Evolutionary conservation across 805 yeast species (phyloP).

Genomic region (Barnettozyma californica): DNA sequence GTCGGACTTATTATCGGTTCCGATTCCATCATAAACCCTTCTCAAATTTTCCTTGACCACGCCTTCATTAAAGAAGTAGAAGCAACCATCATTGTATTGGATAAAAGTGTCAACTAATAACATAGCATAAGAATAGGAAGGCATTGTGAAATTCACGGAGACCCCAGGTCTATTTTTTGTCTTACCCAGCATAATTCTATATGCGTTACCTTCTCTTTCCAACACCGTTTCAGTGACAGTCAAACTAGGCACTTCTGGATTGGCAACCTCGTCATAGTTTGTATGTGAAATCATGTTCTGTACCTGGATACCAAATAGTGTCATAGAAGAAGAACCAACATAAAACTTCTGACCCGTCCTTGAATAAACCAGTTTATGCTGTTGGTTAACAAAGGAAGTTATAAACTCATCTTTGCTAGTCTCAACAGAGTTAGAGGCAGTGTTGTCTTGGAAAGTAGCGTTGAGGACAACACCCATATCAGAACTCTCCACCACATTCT

Average conservation of each 20-base stretch:
- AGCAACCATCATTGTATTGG: slow-evolving; percentile 78
- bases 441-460: slow-evolving; percentile 23
- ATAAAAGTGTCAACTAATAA: slow-evolving; percentile 69
- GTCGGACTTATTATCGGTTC: slow-evolving; percentile 33
- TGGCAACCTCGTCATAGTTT: slow-evolving; percentile 21
- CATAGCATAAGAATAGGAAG: slow-evolving; percentile 74
- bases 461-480: slow-evolving; percentile 22
- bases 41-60: slow-evolving; percentile 61
- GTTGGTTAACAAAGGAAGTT: slow-evolving; percentile 65
- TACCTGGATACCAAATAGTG: slow-evolving; percentile 71
- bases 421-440: slow-evolving; percentile 20
- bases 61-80: slow-evolving; percentile 81
- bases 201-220: slow-evolving; percentile 74
- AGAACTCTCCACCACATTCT: slow-evolving; percentile 18
- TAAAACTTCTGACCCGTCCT: slow-evolving; percentile 71
- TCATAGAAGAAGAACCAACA: slow-evolving; percentile 81
- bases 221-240: slow-evolving; percentile 46
- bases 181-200: slow-evolving; percentile 61
- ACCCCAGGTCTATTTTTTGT: slow-evolving; percentile 64
- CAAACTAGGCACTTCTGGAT: slow-evolving; percentile 14
- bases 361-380: slow-evolving; percentile 67
- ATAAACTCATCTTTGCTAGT: slow-evolving; percentile 43
- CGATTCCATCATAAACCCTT: slow-evolving; percentile 48
- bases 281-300: slow-evolving; percentile 47
- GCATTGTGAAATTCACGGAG: slow-evolving; percentile 65